Base-by-base conservation (phyloP, 1,284 basidiomycete genomes). In the Singerocomus inundabilis region DNA sequence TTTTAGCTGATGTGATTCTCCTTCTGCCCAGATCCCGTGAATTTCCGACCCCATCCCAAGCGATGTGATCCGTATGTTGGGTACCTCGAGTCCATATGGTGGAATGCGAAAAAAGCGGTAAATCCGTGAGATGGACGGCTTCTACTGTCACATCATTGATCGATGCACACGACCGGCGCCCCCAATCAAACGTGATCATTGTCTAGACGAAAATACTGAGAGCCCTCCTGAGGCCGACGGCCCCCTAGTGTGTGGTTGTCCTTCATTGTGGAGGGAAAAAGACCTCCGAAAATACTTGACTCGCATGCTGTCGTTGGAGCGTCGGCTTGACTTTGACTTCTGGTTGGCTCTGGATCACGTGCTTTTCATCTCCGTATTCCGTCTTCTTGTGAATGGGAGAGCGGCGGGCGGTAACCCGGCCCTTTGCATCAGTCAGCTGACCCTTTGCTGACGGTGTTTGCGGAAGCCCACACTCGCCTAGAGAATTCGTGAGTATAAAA, bases 401-500 rank as follows among this genome's bases (percentile, higher is more conserved):
- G 12, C 5, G 11, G 16, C n/a, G 9, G 11, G 21, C 5, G 26
- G 43, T 40, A n/a, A 18, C 24, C 24, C 15, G 25, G 2, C 10
- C 30, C 33, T 48, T 35, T 15, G n/a, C 24, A 25, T 16, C 40
- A 5, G 25, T 12, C n/a, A n/a, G n/a, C n/a, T n/a, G n/a, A n/a
- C n/a, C n/a, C n/a, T n/a, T n/a, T 31, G 5, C 32, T 16, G 46
- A 47, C 36, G 33, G 44, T 31, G 40, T 33, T 47, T 29, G 35
- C 37, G 47, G 47, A 15, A 35, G 36, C 13, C 16, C 46, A 44
- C 29, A 13, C 33, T 47, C 39, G 32, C 49, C 38, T 40, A 34
- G 24, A 46, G 37, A 26, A 34, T 28, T 37, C 18, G 16, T 24
- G 12, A 26, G 37, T 64, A 63, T 68, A 63, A 68, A 63, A 49